Percentiles rank a stretch among this genome's conserved stretches.
phyloP scores from a whole-genome alignment of 2,329 filamentous ascomycete species.

The Lasiodiplodia hormozganensis region DNA sequence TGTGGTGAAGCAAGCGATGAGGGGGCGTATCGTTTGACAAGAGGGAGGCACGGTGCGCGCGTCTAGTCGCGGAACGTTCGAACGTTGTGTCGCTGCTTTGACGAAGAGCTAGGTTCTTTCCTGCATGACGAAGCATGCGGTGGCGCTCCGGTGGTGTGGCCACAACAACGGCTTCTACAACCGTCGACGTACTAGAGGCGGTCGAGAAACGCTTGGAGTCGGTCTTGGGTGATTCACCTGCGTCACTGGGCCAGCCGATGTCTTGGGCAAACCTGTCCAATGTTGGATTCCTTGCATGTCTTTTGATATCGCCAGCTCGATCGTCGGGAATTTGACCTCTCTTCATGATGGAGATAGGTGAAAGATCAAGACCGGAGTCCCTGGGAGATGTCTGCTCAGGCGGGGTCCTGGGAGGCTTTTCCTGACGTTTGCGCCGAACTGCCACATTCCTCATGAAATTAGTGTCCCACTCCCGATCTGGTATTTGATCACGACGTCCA shows the following conservation, averaged over 20 bases:
- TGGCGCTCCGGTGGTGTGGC: conserved; percentile 55
- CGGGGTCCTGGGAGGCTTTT: conserved; percentile 39
- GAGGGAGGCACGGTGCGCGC: conserved; percentile 54
- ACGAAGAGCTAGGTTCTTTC: conserved; percentile 60
- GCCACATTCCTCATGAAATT: conserved; percentile 52
- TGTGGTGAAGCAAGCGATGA: conserved; percentile 59
- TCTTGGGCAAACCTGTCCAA: conserved; percentile 57
- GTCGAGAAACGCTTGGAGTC: conserved; percentile 55
- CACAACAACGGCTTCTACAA: conserved; percentile 63
- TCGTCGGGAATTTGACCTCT: conserved; percentile 38
- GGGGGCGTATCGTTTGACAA: conserved; percentile 52
- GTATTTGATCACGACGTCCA: conserved; percentile 35
- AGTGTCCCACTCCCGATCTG: conserved; percentile 49
- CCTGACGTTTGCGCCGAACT: conserved; percentile 41
- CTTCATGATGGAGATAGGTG: conserved; percentile 24
- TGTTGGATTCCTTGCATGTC: conserved; percentile 44
- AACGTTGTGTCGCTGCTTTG: conserved; percentile 45
- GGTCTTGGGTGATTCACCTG: conserved; percentile 39
- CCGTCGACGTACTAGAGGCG: conserved; percentile 60
- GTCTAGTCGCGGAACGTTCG: conserved; percentile 51
- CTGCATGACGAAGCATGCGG: conserved; percentile 60
- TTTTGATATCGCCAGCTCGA: conserved; percentile 43
- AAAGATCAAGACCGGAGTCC: background rate
- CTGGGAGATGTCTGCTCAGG: conserved; percentile 33
- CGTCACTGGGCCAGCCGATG: conserved; percentile 57